phyloP scores from a whole-genome alignment of 1,284 basidiomycete species.

The Inonotus obliquus region DNA sequence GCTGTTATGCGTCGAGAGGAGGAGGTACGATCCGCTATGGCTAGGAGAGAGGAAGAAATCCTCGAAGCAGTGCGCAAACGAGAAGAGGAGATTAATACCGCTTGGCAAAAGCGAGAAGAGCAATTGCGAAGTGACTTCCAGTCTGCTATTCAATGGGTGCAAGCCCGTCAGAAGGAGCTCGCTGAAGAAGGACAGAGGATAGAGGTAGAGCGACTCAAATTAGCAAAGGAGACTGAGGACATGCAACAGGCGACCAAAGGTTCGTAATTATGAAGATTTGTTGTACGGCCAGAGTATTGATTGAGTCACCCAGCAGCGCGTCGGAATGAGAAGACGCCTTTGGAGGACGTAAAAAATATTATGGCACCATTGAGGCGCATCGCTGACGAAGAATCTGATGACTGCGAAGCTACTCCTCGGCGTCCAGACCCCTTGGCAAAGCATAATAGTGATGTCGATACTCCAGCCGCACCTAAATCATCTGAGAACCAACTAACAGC shows the following conservation, averaged over 20 bases:
- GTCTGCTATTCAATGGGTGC: constrained; percentile 46
- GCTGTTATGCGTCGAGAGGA: constrained; percentile 64
- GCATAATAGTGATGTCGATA: constrained; percentile 30
- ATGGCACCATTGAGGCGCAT: constrained; percentile 47
- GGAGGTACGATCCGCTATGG: constrained; percentile 66
- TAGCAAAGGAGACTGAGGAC: constrained; percentile 45
- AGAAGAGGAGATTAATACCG: constrained; percentile 43
- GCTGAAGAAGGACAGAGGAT: constrained; percentile 48
- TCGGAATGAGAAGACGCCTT: constrained; percentile 51
- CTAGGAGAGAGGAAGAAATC: constrained; percentile 63
- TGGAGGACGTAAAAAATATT: constrained; percentile 72
- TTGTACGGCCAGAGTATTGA: not conserved
- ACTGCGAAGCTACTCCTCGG: constrained; percentile 20
- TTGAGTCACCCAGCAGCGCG: constrained; percentile 24
- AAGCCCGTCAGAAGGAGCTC: constrained; percentile 47
- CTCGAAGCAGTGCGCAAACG: constrained; percentile 44
- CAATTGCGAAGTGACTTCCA: constrained; percentile 48
- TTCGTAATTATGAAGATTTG: constrained; percentile 18
- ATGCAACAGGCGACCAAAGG: constrained; percentile 30
- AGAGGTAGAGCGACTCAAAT: constrained; percentile 37
- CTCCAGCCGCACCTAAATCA: constrained; percentile 31
- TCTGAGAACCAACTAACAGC: constrained; percentile 13
- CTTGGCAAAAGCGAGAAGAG: constrained; percentile 55
- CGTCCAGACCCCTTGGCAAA: constrained; percentile 28
- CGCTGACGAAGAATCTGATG: constrained; percentile 27